Evolutionary conservation across 306 rosid species (phyloP), one percentile per base, ranked within the genome.

Genomic region (Senna tora): DNA sequence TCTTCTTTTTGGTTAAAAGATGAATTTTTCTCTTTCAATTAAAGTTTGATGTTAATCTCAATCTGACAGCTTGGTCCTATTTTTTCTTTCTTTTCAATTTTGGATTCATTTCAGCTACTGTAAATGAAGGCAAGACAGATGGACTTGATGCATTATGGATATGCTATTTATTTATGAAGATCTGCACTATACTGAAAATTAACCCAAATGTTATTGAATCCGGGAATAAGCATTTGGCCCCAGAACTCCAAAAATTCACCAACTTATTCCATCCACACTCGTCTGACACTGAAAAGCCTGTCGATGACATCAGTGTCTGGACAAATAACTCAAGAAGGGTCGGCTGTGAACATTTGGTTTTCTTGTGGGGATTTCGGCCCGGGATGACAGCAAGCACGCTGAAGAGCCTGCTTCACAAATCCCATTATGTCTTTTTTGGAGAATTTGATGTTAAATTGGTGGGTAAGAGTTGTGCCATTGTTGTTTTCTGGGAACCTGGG

Each of bases 331-430:
- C 84, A 72, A 84, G 77, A 81, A 87, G 76, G 72, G 83, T 89
- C 59, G 83, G 72, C 64, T 76, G 83, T 54, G 80, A 78, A 57
- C 77, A 91, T 47, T 69, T 86, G 81, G 86, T 87, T 49, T 89
- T 90, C 87, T 45, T 91, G 72, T 91, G 98, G 98, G 97, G 96
- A 77, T 91, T 89, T 60, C 77, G 81, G 51, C 49, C 32, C 41
- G 87, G 89, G 14, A 67, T 72, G 73, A 93, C 92, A 8, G 90
- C 97, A 2, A 81, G 86, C 69, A 81, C 33, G 74, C 75, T 89
- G 62, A 93, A 83, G 87, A 68, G 73, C 56, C 55, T 78, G 61
- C 89, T 91, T 57, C 76, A 71, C 1, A 67, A 76, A 15, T 81
- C 96, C 14, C 90, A 89, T 15, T 67, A 63, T 6, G 75, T 87